Evolutionary conservation across 139 green algal species (phyloP).

Genomic region (Chlorella sp.): DNA sequence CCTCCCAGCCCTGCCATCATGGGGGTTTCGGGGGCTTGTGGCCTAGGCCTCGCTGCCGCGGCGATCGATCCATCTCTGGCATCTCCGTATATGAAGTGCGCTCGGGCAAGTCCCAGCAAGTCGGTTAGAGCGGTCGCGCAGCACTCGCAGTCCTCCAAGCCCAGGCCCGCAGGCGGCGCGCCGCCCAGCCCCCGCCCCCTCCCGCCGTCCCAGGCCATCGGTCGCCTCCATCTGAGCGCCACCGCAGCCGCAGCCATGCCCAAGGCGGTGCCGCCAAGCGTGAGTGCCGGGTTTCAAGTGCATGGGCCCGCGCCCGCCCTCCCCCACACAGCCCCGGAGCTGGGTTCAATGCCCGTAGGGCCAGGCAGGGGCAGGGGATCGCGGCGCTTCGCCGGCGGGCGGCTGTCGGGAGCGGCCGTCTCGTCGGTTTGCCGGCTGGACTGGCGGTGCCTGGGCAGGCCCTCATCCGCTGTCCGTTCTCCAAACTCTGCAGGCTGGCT

Average conservation of each 20-base stretch:
- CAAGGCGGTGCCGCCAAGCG: not conserved
- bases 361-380: no score
- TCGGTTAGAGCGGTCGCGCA: conserved; percentile 5
- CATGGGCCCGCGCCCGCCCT: not conserved
- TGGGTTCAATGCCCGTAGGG: no score
- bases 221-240: not conserved
- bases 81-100: conserved; percentile 5
- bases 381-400: no score
- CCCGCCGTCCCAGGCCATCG: not conserved
- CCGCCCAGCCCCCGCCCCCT: not conserved
- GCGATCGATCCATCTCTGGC: not conserved
- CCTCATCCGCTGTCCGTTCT: not conserved
- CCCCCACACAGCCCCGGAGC: no score
- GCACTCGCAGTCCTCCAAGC: no score
- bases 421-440: no score
- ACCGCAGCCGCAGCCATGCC: not conserved
- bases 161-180: not conserved
- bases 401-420: no score
- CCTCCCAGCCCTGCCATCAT: no score
- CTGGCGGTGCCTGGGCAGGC: no score
- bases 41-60: no score
- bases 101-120: not conserved
- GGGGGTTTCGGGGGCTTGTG: no score
- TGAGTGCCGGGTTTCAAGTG: not conserved
- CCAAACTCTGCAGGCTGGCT: conserved; percentile 29